A percentile compares a stretch with the other conserved stretches of the same genome.
These are phyloP conservation scores for Scolecobasidium constrictum DNA, from an alignment of 2,329 filamentous ascomycete species.

Conservation along the genomic window DNA sequence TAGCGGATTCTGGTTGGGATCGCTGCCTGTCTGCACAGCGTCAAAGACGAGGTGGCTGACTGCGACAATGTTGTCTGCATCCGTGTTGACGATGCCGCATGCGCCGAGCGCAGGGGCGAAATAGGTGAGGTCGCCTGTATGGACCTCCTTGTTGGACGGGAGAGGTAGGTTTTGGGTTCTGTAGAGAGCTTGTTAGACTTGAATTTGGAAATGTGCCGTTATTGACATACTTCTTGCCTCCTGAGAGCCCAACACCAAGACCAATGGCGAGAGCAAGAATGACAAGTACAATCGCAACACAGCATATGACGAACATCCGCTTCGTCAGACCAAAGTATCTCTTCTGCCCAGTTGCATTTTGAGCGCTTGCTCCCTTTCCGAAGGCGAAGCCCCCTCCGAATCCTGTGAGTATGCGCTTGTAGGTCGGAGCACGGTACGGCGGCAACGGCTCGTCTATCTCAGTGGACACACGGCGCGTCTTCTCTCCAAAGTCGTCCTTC, in stretches of 20 bases:
- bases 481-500: neutral
- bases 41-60: slow-evolving; percentile 14
- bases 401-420: neutral
- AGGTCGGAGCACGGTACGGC: no score
- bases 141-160: slow-evolving; percentile 3
- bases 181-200: neutral
- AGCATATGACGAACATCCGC: slow-evolving; percentile 2
- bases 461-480: neutral
- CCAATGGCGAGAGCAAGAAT: slow-evolving; percentile 8
- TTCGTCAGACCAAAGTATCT: slow-evolving; percentile 7
- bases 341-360: neutral
- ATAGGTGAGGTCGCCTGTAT: slow-evolving; percentile 12
- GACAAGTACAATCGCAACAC: slow-evolving; percentile 1
- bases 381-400: neutral
- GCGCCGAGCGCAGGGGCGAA: slow-evolving; percentile 11
- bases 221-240: slow-evolving; percentile 4
- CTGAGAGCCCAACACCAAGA: slow-evolving; percentile 7
- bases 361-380: neutral
- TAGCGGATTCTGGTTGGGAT: slow-evolving; percentile 18
- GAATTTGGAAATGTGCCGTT: neutral
- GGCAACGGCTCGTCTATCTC: neutral
- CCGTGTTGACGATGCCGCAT: slow-evolving; percentile 10
- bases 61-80: slow-evolving; percentile 15
- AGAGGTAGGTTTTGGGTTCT: slow-evolving; percentile 9
- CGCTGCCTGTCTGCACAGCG: slow-evolving; percentile 11